Conservation (phyloP, 768 basidiomycete genomes). For the Suillus clintonianus region DNA sequence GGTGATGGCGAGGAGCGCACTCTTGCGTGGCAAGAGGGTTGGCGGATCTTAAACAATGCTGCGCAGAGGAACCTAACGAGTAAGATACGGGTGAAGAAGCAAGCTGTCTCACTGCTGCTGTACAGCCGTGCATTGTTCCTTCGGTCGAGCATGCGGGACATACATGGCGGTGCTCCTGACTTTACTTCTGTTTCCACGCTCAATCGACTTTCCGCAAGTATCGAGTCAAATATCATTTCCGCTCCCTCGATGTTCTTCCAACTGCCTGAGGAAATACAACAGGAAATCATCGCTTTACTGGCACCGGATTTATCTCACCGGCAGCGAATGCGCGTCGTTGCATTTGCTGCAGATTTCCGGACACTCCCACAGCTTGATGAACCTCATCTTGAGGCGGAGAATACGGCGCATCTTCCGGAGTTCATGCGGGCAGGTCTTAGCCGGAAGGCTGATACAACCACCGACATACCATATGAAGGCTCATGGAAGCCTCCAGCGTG, state of each 20-base stretch:
- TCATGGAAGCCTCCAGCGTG: conserved; percentile 34
- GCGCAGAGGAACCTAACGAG: conserved; percentile 46
- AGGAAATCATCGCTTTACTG: conserved; percentile 57
- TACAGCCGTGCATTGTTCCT: conserved; percentile 54
- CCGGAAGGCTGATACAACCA: conserved; percentile 12
- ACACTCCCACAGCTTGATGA: conserved; percentile 45
- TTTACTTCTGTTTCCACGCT: conserved; percentile 7
- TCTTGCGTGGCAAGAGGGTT: conserved; percentile 32
- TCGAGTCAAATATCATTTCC: conserved; percentile 1
- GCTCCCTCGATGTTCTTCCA: conserved; percentile 32
- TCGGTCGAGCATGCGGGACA: conserved; percentile 22
- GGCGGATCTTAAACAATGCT: conserved; percentile 32
- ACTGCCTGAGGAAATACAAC: conserved; percentile 61
- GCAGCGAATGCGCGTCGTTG: conserved; percentile 55
- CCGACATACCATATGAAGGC: conserved; percentile 27
- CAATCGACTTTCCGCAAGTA: conserved; percentile 8
- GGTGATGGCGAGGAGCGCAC: conserved; percentile 31
- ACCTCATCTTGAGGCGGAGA: conserved; percentile 13
- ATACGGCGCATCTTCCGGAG: conserved; percentile 5
- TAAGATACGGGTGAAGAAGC: conserved; percentile 39
- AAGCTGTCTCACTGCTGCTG: conserved; percentile 52
- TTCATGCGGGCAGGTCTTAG: conserved; percentile 9
- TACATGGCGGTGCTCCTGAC: neutral
- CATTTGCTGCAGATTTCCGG: conserved; percentile 46
- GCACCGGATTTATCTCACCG: conserved; percentile 56